Evolutionary conservation across 345 rosid genomes (phyloP), one percentile per base, ranked within the genome.

Genomic region (Reutealis trisperma): DNA sequence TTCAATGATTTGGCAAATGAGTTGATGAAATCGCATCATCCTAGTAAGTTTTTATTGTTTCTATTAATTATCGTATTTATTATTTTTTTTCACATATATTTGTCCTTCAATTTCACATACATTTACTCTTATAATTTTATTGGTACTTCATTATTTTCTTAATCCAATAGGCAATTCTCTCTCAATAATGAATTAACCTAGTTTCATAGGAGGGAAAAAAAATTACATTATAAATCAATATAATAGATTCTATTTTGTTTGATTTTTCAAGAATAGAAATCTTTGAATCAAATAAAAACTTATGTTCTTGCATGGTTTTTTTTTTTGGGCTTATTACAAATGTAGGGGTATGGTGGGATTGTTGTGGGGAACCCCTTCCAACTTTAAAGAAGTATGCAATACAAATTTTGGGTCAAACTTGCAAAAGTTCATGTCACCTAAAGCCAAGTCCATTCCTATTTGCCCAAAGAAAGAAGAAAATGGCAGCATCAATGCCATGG

Each of bases 271-370:
- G 30, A 27, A 0, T 27, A 27, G 30, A 27, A 27, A 27, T 27
- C 30, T 27, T 10, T 44, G 49, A 44, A 44, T 44, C 11, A 44
- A 44, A 10, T 44, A 5, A 9, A 2, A 52, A 5, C 16, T 54
- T 16, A 4, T 54, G 14, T 14, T 54, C 6, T 14, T 54, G 1
- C 16, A 54, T 54, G 4, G 2, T 16, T 10, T 54, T 10, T 10
- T 15, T 21, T 5, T 16, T 19, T 18, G 6, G 24, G 60, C 7
- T 18, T 18, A 3, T 5, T 6, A 51, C 16, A 51, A 6, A 7
- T 55, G 60, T 32, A 79, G 78, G 82, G 42, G 60, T 57, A 5
- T 67, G 82, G 74, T 79, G 78, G 82, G 63, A 79, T 4, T 59
- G 19, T 60, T 47, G 22, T n/a, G 78, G 78, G 16, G 10, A 0